These are phyloP conservation scores for Sporothrix brunneoviolacea DNA, from an alignment of 2,329 filamentous ascomycete genomes.

Conservation along the genomic window DNA sequence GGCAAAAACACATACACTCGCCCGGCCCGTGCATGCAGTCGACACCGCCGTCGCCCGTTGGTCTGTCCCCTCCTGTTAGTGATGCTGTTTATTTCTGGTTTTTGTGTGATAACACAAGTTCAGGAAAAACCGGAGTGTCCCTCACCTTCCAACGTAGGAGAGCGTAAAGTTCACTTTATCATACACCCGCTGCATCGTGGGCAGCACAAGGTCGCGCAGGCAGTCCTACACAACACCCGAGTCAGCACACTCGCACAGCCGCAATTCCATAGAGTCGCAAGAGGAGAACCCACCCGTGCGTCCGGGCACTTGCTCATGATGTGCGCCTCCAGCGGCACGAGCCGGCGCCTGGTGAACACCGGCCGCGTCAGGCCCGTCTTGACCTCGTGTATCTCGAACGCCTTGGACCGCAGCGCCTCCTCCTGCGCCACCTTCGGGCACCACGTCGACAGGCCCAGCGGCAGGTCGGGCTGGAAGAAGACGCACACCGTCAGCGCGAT, in stretches of 20 bases:
- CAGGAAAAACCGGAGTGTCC: no score
- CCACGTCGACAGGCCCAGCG: conserved; percentile 2
- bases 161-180: conserved; percentile 87
- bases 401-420: background rate
- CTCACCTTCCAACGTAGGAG: conserved; percentile 79
- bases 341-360: conserved; percentile 17
- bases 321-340: conserved; percentile 81
- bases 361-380: conserved; percentile 3
- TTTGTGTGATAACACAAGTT: background rate
- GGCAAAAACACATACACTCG: conserved; percentile 51
- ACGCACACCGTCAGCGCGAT: conserved; percentile 12
- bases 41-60: conserved; percentile 72
- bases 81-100: no score
- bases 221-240: conserved; percentile 49
- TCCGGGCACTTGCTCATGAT: conserved; percentile 98
- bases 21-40: conserved; percentile 81
- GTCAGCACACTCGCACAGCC: background rate
- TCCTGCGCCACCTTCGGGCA: background rate
- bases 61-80: conserved; percentile 36
- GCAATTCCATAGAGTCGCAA: background rate
- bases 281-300: conserved; percentile 46
- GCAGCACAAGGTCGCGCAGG: conserved; percentile 71
- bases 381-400: background rate
- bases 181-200: conserved; percentile 73
- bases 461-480: conserved; percentile 10